phyloP scores from a whole-genome alignment of 2,329 filamentous ascomycete species.

The Exophiala phaeomuriformis region DNA sequence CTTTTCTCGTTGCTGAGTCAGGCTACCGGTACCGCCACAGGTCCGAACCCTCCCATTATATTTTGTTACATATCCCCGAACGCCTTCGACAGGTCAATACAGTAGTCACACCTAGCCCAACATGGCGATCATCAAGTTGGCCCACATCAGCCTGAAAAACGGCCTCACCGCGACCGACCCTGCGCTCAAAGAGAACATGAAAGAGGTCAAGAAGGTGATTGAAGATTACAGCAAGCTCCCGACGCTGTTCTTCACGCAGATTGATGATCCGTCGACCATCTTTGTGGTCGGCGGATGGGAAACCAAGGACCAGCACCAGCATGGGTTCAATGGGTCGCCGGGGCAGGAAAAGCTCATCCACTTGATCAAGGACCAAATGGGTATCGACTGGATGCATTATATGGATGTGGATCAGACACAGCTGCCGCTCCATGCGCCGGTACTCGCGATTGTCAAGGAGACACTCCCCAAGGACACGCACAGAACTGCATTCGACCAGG shows the following conservation, averaged over 20 bases:
- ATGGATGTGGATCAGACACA: constrained; percentile 14
- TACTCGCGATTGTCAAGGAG: constrained; percentile 13
- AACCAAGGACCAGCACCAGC: constrained; percentile 15
- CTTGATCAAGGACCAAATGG: constrained; percentile 20
- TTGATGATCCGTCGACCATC: constrained; percentile 16
- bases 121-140: constrained; percentile 21
- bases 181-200: constrained; percentile 14
- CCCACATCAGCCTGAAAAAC: constrained; percentile 15
- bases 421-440: constrained; percentile 14
- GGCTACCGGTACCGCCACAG: not conserved
- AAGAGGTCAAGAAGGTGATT: constrained; percentile 19
- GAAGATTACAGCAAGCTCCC: constrained; percentile 18
- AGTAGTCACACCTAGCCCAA: not conserved
- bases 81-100: too few species aligned
- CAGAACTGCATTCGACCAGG: constrained; percentile 9
- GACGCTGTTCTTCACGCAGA: constrained; percentile 16
- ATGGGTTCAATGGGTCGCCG: constrained; percentile 16
- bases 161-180: constrained; percentile 13
- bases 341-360: constrained; percentile 14
- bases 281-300: constrained; percentile 20
- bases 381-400: constrained; percentile 22
- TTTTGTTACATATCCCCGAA: too few species aligned
- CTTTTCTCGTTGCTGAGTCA: not conserved
- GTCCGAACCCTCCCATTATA: not conserved
- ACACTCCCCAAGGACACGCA: constrained; percentile 8